Conservation (phyloP, 2,329 filamentous ascomycete species). For the Penicillium sp. region DNA sequence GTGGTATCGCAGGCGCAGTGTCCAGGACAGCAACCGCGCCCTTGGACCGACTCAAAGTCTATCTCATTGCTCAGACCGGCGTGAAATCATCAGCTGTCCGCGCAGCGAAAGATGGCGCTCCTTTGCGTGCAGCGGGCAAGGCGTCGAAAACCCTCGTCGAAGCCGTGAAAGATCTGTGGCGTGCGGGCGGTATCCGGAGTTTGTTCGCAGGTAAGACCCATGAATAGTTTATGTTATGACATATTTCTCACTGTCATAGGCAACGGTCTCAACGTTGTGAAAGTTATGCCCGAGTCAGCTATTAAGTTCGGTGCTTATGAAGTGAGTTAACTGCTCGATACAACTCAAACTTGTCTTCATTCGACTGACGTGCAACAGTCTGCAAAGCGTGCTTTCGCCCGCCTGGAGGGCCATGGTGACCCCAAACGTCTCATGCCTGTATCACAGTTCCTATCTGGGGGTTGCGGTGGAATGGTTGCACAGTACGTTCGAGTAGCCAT, state of each 20-base stretch:
- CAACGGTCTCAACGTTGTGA: conserved; percentile 90
- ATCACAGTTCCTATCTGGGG: conserved; percentile 85
- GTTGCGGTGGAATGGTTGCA: conserved; percentile 84
- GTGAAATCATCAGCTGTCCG: conserved; percentile 51
- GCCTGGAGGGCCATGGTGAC: conserved; percentile 78
- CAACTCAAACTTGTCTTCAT: too few species aligned
- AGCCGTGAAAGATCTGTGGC: conserved; percentile 71
- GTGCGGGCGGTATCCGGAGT: conserved; percentile 73
- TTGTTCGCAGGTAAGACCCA: conserved; percentile 80
- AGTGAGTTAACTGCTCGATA: conserved; percentile 29
- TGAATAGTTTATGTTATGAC: too few species aligned
- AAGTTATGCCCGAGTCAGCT: conserved; percentile 97
- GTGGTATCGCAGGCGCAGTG: conserved; percentile 85
- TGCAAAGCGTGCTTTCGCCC: conserved; percentile 76
- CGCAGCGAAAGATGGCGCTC: conserved; percentile 62
- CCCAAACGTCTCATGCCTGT: conserved; percentile 67
- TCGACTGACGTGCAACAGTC: conserved; percentile 45
- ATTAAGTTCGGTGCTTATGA: conserved; percentile 98
- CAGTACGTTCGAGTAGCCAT: conserved; percentile 51
- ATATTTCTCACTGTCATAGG: conserved; percentile 51
- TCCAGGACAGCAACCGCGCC: conserved; percentile 92
- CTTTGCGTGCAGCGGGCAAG: conserved; percentile 56
- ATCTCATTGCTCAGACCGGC: conserved; percentile 82
- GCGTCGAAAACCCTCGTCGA: conserved; percentile 61
- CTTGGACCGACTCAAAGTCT: conserved; percentile 93